Base-by-base conservation (phyloP, 2,329 filamentous ascomycete species). In the Phaeosphaeria sp. region DNA sequence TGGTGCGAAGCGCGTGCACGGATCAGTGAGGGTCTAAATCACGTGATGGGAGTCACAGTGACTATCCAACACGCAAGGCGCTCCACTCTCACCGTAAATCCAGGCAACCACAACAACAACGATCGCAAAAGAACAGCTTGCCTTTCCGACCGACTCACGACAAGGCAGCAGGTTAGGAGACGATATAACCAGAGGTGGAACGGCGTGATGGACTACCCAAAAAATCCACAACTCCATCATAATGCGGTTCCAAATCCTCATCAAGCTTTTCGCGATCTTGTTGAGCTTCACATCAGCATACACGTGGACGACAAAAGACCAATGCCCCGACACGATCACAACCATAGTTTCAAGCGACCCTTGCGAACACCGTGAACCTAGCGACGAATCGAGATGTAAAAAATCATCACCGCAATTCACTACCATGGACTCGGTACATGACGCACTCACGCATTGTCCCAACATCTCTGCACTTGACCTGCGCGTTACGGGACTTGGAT, bases 401-500 rank as follows among this genome's bases (percentile, higher is more conserved):
- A n/a, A n/a, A n/a, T n/a, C n/a, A n/a, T n/a, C n/a, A 8, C 40
- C 53, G 1, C 13, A 49, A 30, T 58, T 57, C 42, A 46, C 30
- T 2, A 58, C 49, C 13, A 60, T 63, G 53, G 39, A 44, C 13
- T 24, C 53, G 2, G 42, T 60, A 15, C 60, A 64, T 36, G 18
- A 36, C 9, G 58, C 58, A 2, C 50, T 66, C 1, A 8, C 51
- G 5, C 42, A 48, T 17, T 66, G 63, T 22, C 64, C 53, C n/a
- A 63, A 66, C 22, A 55, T 66, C 24, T 55, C 56, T 7, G 25
- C 42, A 17, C 54, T 66, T 17, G 57, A 67, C 27, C 57, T 66
- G 5, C 40, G 40, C 7, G 36, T 66, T 40, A 36, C 49, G 3
- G 13, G 51, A 2, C 15, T 33, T 6, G 56, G 51, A 24, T 64